Evolutionary conservation across 202 grass and related monocot genomes (phyloP).

Genomic region (Schoenoplectus tabernaemontani): DNA sequence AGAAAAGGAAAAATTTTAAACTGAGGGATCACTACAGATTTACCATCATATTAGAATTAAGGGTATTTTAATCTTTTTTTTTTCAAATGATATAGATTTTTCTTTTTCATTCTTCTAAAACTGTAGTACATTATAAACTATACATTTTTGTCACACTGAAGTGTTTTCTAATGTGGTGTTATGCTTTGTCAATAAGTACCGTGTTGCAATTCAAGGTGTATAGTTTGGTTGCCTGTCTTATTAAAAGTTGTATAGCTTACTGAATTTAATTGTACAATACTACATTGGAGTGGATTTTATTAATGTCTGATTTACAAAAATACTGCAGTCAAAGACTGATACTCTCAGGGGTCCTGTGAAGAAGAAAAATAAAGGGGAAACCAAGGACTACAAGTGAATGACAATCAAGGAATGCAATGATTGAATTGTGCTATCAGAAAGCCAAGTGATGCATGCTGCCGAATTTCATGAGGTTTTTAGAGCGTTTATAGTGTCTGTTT

Average conservation of each 20-base stretch:
- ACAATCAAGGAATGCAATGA: neutral
- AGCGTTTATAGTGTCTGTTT: neutral
- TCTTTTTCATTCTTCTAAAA: neutral
- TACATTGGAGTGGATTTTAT: neutral
- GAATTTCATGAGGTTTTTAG: neutral
- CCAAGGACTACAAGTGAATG: neutral
- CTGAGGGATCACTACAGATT: neutral
- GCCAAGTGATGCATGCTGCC: neutral
- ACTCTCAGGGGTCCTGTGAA: neutral
- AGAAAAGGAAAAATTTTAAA: neutral
- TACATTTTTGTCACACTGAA: neutral
- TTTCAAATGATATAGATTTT: neutral
- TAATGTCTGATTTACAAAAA: constrained; percentile 6
- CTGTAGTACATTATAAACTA: neutral
- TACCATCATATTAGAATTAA: neutral
- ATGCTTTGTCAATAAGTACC: neutral
- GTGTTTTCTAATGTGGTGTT: neutral
- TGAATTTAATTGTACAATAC: neutral
- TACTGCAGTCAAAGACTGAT: constrained; percentile 15
- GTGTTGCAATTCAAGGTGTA: neutral
- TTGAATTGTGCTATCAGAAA: neutral
- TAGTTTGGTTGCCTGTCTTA: neutral
- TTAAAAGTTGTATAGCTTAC: neutral
- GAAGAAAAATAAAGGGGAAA: constrained; percentile 18
- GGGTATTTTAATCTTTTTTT: neutral